Evolutionary conservation across 2,329 filamentous ascomycete species (phyloP).

Genomic region (Aureobasidium musti): DNA sequence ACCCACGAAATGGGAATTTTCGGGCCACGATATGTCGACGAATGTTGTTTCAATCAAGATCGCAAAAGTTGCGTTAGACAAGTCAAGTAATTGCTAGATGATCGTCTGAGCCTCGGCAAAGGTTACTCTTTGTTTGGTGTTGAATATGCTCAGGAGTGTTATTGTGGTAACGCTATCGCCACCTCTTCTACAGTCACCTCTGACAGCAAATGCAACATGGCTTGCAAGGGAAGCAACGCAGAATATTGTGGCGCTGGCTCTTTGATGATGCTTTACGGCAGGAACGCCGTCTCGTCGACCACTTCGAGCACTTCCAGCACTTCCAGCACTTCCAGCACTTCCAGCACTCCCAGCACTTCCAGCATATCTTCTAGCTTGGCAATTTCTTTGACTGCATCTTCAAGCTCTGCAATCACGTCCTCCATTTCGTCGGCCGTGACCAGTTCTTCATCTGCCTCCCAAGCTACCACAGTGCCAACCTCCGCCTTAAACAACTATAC

Average conservation of each 20-base stretch:
- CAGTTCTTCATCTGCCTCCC: slow-evolving; percentile 25
- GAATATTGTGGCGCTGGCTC: slow-evolving; percentile 37
- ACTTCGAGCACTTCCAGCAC: background rate
- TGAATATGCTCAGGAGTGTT: slow-evolving; percentile 44
- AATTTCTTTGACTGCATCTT: background rate
- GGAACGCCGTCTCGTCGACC: slow-evolving; percentile 2
- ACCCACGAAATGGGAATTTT: too few species aligned
- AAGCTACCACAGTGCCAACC: background rate
- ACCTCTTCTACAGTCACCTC: slow-evolving; percentile 31
- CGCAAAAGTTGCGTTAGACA: too few species aligned
- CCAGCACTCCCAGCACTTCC: background rate
- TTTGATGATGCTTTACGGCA: slow-evolving; percentile 25
- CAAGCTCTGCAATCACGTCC: background rate
- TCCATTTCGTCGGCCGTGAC: background rate
- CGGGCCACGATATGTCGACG: too few species aligned
- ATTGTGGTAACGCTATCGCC: slow-evolving; percentile 37
- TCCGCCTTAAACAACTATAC: slow-evolving; percentile 32
- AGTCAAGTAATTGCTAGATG: too few species aligned
- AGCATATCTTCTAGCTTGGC: background rate
- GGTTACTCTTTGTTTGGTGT: slow-evolving; percentile 44
- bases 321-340: background rate
- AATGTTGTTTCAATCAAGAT: too few species aligned
- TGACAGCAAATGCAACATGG: slow-evolving; percentile 37
- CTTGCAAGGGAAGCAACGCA: slow-evolving; percentile 36
- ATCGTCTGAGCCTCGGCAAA: too few species aligned